A percentile compares a stretch with the other conserved stretches of the same genome.
Conservation (phyloP, 2,329 filamentous ascomycete species). For the Colletotrichum ledebouriae region DNA sequence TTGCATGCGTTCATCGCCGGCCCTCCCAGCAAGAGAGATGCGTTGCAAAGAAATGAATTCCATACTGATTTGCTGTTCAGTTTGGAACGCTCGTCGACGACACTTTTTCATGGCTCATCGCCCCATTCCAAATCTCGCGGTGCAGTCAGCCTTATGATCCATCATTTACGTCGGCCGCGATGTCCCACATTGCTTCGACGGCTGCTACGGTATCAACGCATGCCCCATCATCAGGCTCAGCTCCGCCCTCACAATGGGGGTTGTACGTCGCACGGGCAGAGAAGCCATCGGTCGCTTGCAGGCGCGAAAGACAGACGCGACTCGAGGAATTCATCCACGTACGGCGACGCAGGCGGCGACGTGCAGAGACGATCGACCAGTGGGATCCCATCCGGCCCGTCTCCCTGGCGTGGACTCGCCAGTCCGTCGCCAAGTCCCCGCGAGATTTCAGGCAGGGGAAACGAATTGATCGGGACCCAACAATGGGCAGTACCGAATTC, state of each 20-base stretch:
- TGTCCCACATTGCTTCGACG: constrained; percentile 26
- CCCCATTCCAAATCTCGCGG: constrained; percentile 7
- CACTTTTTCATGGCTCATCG: constrained; percentile 9
- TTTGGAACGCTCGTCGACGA: constrained; percentile 24
- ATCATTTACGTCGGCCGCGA: constrained; percentile 10
- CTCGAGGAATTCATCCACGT: constrained; percentile 35
- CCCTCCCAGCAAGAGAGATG: constrained; percentile 25
- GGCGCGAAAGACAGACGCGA: constrained; percentile 24
- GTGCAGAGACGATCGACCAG: constrained; percentile 29
- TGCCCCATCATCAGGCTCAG: constrained; percentile 15
- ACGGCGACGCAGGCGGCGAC: constrained; percentile 37
- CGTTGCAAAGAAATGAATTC: constrained; percentile 33
- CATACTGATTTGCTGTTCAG: constrained; percentile 20
- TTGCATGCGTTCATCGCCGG: constrained; percentile 38
- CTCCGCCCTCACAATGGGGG: constrained; percentile 21
- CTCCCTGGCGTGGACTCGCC: constrained; percentile 27
- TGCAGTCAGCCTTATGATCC: constrained; percentile 39
- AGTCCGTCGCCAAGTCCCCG: constrained; percentile 13
- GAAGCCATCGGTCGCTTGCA: constrained; percentile 33
- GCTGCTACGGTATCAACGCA: constrained; percentile 8
- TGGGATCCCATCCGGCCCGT: constrained; percentile 32
- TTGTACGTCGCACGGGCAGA: constrained; percentile 11
- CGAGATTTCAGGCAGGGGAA: constrained; percentile 4
- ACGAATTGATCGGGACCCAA: neutral
- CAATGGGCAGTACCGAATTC: constrained; percentile 9